A percentile compares a stretch with the other conserved stretches of the same genome.
Conservation (phyloP, 345 rosid species). For the Murraya paniculata region DNA sequence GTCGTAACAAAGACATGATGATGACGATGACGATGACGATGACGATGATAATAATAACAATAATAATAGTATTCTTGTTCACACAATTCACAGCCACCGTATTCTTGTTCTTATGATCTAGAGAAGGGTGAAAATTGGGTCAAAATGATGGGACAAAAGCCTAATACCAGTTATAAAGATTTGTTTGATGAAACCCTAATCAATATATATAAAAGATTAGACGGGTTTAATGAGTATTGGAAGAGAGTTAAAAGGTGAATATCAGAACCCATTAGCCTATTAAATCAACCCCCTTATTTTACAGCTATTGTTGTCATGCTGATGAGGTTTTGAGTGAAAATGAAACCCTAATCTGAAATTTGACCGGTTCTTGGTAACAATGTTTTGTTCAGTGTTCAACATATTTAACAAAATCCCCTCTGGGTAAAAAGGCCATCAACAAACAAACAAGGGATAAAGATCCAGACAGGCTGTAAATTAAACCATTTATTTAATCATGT, state of each 20-base stretch:
- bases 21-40: too few species aligned
- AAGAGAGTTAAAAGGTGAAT: not conserved
- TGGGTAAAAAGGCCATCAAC: not conserved
- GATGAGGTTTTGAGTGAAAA: not conserved
- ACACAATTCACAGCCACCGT: not conserved
- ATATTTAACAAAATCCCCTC: not conserved
- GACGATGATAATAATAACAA: not conserved
- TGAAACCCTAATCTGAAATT: slow-evolving; percentile 17
- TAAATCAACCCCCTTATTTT: not conserved
- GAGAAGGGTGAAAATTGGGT: slow-evolving; percentile 8
- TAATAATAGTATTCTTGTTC: too few species aligned
- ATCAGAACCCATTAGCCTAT: not conserved
- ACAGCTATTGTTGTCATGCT: not conserved
- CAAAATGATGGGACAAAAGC: not conserved
- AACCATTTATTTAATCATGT: not conserved
- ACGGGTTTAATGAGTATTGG: not conserved
- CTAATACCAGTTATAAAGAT: not conserved
- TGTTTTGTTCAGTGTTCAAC: not conserved
- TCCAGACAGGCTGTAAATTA: not conserved
- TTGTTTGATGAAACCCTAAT: slow-evolving; percentile 23
- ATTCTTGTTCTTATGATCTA: not conserved
- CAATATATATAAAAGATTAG: not conserved
- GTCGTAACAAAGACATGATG: not conserved
- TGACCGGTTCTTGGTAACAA: not conserved
- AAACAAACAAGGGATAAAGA: not conserved